phyloP scores from a whole-genome alignment of 2,329 filamentous ascomycete species.

The Sclerotinia glacialis region DNA sequence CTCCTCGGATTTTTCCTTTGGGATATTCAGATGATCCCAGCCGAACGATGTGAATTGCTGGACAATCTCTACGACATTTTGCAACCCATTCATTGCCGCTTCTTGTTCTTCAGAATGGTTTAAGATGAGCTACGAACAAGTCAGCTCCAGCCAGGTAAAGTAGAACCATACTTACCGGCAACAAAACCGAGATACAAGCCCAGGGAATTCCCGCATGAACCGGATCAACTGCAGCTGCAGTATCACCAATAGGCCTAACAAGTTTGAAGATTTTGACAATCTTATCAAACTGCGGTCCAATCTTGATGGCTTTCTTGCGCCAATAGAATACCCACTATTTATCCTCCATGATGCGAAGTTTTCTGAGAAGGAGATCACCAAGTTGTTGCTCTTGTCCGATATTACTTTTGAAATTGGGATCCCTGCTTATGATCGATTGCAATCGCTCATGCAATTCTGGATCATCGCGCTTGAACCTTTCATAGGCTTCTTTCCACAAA shows the following conservation, averaged over 20 bases:
- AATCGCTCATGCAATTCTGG: neutral
- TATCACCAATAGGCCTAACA: neutral
- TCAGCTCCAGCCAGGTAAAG: neutral
- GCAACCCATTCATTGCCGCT: neutral
- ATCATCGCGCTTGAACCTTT: neutral
- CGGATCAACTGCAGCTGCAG: neutral
- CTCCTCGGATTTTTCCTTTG: neutral
- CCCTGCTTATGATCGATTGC: neutral
- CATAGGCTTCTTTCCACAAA: slow-evolving; percentile 6
- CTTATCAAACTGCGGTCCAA: slow-evolving; percentile 5
- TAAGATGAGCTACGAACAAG: neutral
- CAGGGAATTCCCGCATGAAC: slow-evolving; percentile 1
- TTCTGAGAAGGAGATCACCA: neutral
- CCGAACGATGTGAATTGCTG: neutral
- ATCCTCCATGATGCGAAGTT: neutral
- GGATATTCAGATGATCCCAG: neutral
- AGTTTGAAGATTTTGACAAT: slow-evolving; percentile 1
- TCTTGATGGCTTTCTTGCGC: neutral
- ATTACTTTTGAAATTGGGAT: neutral
- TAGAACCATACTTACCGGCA: neutral
- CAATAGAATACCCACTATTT: slow-evolving; percentile 3
- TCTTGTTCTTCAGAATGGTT: slow-evolving; percentile 8
- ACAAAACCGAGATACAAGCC: neutral
- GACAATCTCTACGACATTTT: neutral
- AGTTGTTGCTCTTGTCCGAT: neutral